A percentile compares a stretch with the other conserved stretches of the same genome.
These are phyloP conservation scores for Sporisorium scitamineum DNA, from an alignment of 1,284 basidiomycete genomes.

Conservation along the genomic window DNA sequence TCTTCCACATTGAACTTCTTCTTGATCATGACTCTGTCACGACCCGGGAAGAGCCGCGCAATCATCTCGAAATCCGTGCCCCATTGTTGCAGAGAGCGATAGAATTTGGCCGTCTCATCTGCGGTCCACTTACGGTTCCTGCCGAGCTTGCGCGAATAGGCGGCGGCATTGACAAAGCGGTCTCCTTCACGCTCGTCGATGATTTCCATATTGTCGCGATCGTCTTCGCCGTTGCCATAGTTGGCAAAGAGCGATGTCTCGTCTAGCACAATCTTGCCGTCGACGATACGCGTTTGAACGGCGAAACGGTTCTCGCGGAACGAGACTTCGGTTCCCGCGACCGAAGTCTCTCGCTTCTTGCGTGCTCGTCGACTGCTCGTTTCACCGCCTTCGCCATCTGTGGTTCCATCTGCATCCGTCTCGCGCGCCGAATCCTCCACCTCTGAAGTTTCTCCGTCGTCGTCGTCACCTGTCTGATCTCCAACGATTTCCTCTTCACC, in stretches of 20 bases:
- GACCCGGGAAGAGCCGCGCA: slow-evolving; percentile 82
- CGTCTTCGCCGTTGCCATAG: slow-evolving; percentile 66
- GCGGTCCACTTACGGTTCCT: slow-evolving; percentile 82
- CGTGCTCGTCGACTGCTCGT: slow-evolving; percentile 14
- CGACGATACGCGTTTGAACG: slow-evolving; percentile 68
- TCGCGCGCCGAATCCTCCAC: slow-evolving; percentile 25
- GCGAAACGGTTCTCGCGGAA: slow-evolving; percentile 65
- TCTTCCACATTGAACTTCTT: slow-evolving; percentile 91
- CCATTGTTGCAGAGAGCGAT: slow-evolving; percentile 83
- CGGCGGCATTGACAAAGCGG: slow-evolving; percentile 82
- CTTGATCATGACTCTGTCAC: slow-evolving; percentile 88
- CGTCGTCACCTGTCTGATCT: slow-evolving; percentile 28
- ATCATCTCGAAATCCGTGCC: slow-evolving; percentile 93
- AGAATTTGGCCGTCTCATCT: slow-evolving; percentile 87
- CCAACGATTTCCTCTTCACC: slow-evolving; percentile 32
- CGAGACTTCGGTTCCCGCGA: slow-evolving; percentile 44
- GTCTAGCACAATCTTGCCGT: slow-evolving; percentile 70
- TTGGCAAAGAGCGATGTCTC: slow-evolving; percentile 68
- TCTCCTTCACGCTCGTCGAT: slow-evolving; percentile 80
- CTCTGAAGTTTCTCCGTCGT: slow-evolving; percentile 14
- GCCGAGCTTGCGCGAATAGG: slow-evolving; percentile 76
- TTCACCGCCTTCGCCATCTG: slow-evolving; percentile 29
- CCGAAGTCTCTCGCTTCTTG: slow-evolving; percentile 33
- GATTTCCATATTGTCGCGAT: slow-evolving; percentile 79
- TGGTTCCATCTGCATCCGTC: slow-evolving; percentile 38